phyloP scores from a whole-genome alignment of 2,329 filamentous ascomycete genomes.

The Colletotrichum sp. region DNA sequence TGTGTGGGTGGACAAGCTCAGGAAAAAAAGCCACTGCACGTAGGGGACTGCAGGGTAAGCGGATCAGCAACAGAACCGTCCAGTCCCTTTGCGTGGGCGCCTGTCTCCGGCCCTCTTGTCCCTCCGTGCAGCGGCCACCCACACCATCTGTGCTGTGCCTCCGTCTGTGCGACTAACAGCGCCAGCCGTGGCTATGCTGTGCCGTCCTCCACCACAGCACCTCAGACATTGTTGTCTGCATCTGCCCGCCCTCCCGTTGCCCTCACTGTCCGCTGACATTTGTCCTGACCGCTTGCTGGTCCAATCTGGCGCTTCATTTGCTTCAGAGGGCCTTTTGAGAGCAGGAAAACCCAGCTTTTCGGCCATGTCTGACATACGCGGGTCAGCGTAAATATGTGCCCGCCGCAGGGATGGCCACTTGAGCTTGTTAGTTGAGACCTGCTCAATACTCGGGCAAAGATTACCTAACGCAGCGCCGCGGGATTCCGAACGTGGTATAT shows the following conservation, averaged over 20 bases:
- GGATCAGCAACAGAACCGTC: background rate
- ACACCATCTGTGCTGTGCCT: background rate
- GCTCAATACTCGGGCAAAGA: background rate
- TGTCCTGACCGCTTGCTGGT: background rate
- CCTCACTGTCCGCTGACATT: background rate
- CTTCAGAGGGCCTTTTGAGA: background rate
- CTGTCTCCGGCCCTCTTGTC: background rate
- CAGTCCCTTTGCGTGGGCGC: background rate
- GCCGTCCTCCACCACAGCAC: background rate
- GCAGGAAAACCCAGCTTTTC: background rate
- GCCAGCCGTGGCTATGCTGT: background rate
- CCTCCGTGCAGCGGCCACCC: background rate
- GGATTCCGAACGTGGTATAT: background rate
- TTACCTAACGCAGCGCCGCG: background rate
- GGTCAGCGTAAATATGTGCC: background rate
- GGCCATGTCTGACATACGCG: background rate
- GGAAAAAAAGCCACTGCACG: background rate
- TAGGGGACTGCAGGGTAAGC: background rate
- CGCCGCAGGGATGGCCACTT: background rate
- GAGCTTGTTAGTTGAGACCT: background rate
- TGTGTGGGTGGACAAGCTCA: background rate
- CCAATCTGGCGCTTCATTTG: background rate
- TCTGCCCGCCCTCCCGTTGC: background rate
- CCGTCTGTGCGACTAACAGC: constrained; percentile 1
- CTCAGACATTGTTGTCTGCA: background rate